Conservation (phyloP, 2,329 filamentous ascomycete species). For the Pseudogymnoascus destructans region DNA sequence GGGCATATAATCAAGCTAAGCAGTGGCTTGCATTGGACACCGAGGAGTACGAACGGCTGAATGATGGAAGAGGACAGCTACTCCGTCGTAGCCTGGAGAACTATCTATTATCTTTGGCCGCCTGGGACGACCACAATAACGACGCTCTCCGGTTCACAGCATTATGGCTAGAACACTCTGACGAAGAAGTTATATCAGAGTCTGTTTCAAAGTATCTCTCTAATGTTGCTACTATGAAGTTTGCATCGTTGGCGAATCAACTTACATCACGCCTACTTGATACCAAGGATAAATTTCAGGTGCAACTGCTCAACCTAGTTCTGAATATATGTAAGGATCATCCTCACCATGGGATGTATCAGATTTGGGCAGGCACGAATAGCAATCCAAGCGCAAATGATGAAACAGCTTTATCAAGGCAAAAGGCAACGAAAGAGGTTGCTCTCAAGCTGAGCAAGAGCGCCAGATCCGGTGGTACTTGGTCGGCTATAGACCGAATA, state of each 20-base stretch:
- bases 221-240: conserved; percentile 78
- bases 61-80: conserved; percentile 65
- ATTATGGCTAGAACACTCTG: conserved; percentile 80
- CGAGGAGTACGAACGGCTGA: conserved; percentile 68
- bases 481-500: conserved; percentile 60
- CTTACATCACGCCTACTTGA: conserved; percentile 82
- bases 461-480: conserved; percentile 35
- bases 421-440: conserved; percentile 58
- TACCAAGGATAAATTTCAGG: conserved; percentile 58
- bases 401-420: conserved; percentile 58
- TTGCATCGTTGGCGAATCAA: conserved; percentile 88
- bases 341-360: conserved; percentile 94
- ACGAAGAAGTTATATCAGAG: conserved; percentile 62
- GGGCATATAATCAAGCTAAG: conserved; percentile 57
- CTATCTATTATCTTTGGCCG: conserved; percentile 71
- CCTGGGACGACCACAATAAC: conserved; percentile 79
- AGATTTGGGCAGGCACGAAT: conserved; percentile 75
- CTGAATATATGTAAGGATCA: conserved; percentile 81
- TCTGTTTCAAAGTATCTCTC: conserved; percentile 58
- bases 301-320: conserved; percentile 58
- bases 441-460: conserved; percentile 44
- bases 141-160: conserved; percentile 86
- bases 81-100: conserved; percentile 85
- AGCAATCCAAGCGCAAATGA: conserved; percentile 59
- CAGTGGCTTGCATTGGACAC: conserved; percentile 86